These are phyloP conservation scores for Orobanche coerulescens DNA, from an alignment of 257 asterid species.

Conservation along the genomic window DNA sequence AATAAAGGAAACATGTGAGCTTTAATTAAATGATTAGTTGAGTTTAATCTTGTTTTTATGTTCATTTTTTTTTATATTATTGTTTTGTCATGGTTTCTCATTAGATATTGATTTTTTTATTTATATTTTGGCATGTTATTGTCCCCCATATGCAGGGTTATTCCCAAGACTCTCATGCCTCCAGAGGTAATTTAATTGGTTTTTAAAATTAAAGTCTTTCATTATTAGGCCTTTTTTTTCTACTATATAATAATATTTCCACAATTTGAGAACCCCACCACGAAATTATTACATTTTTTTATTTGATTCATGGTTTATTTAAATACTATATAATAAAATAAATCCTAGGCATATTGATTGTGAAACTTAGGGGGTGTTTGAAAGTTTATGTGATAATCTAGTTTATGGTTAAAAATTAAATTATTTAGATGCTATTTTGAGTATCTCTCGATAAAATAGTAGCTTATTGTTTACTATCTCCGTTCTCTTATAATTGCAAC, in stretches of 20 bases:
- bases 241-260: neutral
- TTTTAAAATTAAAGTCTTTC: constrained; percentile 37
- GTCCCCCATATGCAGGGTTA: constrained; percentile 74
- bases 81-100: constrained; percentile 8
- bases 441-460: too few relatives aligned
- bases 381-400: too few relatives aligned
- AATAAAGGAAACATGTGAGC: neutral
- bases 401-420: too few relatives aligned
- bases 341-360: too few relatives aligned
- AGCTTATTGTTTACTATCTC: too few relatives aligned
- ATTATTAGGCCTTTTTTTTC: constrained; percentile 27
- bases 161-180: constrained; percentile 99
- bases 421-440: too few relatives aligned
- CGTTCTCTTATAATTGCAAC: too few relatives aligned
- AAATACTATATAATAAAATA: too few relatives aligned
- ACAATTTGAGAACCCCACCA: neutral
- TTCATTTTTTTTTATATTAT: constrained; percentile 7
- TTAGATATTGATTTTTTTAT: constrained; percentile 26
- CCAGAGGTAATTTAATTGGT: constrained; percentile 72
- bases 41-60: constrained; percentile 12
- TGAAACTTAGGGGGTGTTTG: too few relatives aligned
- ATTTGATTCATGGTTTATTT: neutral
- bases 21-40: constrained; percentile 25
- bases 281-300: neutral
- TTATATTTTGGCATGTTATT: constrained; percentile 72